Evolutionary conservation across 2,329 filamentous ascomycete genomes (phyloP), one percentile per base, ranked within the genome.

Genomic region (Colletotrichum sp.): DNA sequence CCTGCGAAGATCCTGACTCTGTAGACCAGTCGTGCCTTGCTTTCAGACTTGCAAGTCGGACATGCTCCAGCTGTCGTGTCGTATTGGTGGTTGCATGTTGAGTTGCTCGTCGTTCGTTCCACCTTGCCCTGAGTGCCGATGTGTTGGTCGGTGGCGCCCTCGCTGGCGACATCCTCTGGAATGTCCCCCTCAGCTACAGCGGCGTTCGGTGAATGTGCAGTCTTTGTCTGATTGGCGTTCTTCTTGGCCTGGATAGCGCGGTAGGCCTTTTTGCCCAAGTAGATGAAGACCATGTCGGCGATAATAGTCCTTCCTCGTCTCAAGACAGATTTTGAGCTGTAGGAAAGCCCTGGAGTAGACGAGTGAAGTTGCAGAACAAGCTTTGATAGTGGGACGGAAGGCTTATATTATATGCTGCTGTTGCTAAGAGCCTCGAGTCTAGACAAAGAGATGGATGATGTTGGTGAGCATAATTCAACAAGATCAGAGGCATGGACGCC

Each of bases 1-100:
- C 92, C 91, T 2, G 88, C 74, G 52, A 93, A 88, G 13, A 94
- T 81, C 79, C 90, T 93, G 87, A 86, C 90, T 67, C 92, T 86
- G 79, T 93, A 88, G 13, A 78, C 83, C 10, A 80, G 79, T 8
- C 82, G 81, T 10, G 80, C 80, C 26, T 79, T 81, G 65, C 83
- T 82, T 36, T 85, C 85, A 10, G 81, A 81, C 48, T 81, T 82
- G 75, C 84, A 86, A 4, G 78, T 74, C 15, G 60, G 61, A 57
- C 84, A 87, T 16, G 48, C 21, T 10, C 70, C 70, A 32, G 52
- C 15, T 15, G 55, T 12, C 5, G 60, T 10, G 7, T 75, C 71
- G 28, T 52, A 48, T 12, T 52, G 67, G 57, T 76, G 77, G 5
- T 60, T 30, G 26, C 67, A 78, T 52, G 48, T 8, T 18, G 48